A percentile compares a stretch with the other conserved stretches of the same genome.
Evolutionary conservation across 1,284 basidiomycete species (phyloP).

Genomic region (Psilocybe mexicana): DNA sequence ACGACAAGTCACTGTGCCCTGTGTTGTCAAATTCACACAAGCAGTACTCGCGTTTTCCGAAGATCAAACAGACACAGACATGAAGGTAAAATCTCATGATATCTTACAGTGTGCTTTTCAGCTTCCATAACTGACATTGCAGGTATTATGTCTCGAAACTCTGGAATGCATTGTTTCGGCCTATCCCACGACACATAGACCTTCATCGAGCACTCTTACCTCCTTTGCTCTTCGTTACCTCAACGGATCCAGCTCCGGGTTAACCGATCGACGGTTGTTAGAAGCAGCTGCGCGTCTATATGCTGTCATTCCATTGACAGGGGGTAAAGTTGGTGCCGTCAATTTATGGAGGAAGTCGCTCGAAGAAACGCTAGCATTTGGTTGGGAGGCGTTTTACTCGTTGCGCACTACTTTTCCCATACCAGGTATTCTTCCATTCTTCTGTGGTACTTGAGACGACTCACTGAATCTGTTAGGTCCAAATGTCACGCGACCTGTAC

Average conservation of each 20-base stretch:
- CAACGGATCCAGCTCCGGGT: conserved; percentile 49
- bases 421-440: conserved; percentile 33
- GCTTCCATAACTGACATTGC: neutral
- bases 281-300: conserved; percentile 57
- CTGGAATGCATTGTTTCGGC: conserved; percentile 57
- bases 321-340: conserved; percentile 75
- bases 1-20: conserved; percentile 69
- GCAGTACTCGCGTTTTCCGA: conserved; percentile 58
- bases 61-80: conserved; percentile 45
- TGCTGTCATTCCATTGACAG: conserved; percentile 61
- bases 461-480: conserved; percentile 4
- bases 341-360: conserved; percentile 71
- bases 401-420: conserved; percentile 58
- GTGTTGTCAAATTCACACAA: conserved; percentile 66
- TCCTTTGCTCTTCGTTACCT: conserved; percentile 54
- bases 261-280: conserved; percentile 42
- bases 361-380: conserved; percentile 64
- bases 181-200: conserved; percentile 66
- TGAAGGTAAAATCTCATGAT: conserved; percentile 44
- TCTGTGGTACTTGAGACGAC: neutral
- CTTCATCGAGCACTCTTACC: conserved; percentile 51
- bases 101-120: neutral
- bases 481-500: conserved; percentile 6
- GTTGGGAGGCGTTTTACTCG: conserved; percentile 57
- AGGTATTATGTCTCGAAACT: conserved; percentile 56